These are phyloP conservation scores for Dothideomycetes sp. DNA, from an alignment of 2,329 filamentous ascomycete species.

Conservation along the genomic window DNA sequence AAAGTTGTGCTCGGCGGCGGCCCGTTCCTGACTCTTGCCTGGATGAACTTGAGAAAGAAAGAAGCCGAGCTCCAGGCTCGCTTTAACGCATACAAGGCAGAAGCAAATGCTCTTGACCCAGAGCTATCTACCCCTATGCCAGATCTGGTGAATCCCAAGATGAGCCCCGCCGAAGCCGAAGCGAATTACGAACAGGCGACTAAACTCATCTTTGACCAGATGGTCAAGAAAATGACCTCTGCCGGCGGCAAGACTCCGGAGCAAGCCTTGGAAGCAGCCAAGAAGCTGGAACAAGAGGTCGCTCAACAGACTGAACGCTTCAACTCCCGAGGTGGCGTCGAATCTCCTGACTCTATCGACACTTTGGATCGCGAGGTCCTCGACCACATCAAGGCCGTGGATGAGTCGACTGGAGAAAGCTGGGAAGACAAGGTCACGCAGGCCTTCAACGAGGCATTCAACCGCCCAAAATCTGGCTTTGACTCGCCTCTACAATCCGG, in stretches of 20 bases:
- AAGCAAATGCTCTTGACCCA: neutral
- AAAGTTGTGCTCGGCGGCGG: neutral
- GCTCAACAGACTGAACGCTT: neutral
- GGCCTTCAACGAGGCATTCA: no score
- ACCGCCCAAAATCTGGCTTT: no score
- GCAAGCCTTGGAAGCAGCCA: neutral
- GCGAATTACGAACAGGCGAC: no score
- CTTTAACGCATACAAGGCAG: neutral
- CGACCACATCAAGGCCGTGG: no score
- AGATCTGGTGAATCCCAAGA: neutral
- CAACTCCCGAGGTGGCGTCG: no score
- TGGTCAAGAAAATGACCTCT: no score
- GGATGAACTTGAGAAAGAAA: neutral
- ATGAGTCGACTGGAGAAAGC: no score
- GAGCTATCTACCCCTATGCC: neutral
- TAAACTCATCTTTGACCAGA: no score
- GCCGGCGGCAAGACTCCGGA: neutral
- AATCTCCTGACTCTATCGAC: no score
- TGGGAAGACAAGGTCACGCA: no score
- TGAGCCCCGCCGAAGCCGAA: neutral
- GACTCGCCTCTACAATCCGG: no score
- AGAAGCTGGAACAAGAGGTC: neutral
- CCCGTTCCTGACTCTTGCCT: neutral
- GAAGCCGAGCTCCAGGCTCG: neutral
- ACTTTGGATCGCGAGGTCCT: no score